phyloP scores from a whole-genome alignment of 2,329 filamentous ascomycete genomes.

The Ophiostoma himal-ulmi region DNA sequence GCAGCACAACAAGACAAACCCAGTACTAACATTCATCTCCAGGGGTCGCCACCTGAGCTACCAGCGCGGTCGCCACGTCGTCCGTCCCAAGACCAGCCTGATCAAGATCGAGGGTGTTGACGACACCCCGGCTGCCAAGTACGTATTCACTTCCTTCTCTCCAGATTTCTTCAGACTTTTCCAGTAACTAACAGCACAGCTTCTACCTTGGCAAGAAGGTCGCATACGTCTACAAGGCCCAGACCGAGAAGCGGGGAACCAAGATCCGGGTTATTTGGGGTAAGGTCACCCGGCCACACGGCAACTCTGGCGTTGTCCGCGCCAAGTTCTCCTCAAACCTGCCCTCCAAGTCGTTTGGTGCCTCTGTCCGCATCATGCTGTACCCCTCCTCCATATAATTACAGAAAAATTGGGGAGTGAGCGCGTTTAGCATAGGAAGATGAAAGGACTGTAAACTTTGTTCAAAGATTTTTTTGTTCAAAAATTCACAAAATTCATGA shows the following conservation, averaged over 20 bases:
- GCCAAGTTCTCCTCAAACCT: slow-evolving; percentile 97
- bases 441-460: not conserved
- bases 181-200: slow-evolving; percentile 35
- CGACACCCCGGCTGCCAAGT: slow-evolving; percentile 80
- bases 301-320: slow-evolving; percentile 96
- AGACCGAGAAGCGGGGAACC: slow-evolving; percentile 90
- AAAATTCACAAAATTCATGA: not conserved
- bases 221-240: slow-evolving; percentile 95
- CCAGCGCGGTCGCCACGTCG: slow-evolving; percentile 89
- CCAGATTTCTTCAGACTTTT: not conserved
- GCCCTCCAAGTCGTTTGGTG: slow-evolving; percentile 92
- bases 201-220: slow-evolving; percentile 99
- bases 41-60: slow-evolving; percentile 98
- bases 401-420: slow-evolving; percentile 33
- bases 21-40: slow-evolving; percentile 30
- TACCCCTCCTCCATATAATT: slow-evolving; percentile 95
- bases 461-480: not conserved
- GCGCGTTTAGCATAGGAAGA: not conserved
- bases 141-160: slow-evolving; percentile 37
- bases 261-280: slow-evolving; percentile 74
- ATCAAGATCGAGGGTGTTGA: slow-evolving; percentile 99
- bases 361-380: slow-evolving; percentile 93
- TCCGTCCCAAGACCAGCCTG: slow-evolving; percentile 83
- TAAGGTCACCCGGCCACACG: slow-evolving; percentile 36
- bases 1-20: not conserved